phyloP scores from a whole-genome alignment of 805 yeast genomes.

The Cyberlindnera japonica region DNA sequence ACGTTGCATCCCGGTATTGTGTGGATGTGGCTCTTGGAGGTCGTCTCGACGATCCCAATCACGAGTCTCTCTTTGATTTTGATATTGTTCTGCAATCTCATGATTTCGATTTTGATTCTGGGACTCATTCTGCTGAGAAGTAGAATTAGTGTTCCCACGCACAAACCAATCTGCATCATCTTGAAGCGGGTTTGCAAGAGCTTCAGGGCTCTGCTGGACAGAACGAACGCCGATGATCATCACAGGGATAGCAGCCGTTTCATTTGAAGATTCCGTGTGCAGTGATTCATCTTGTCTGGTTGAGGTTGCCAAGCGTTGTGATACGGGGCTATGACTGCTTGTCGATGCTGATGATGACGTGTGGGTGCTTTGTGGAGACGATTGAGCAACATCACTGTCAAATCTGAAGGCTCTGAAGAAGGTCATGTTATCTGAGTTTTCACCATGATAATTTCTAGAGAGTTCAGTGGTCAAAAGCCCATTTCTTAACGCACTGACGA shows the following conservation, averaged over 20 bases:
- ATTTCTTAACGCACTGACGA: slow-evolving; percentile 37
- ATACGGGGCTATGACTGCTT: no score
- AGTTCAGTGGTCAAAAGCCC: slow-evolving; percentile 40
- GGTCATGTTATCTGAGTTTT: slow-evolving; percentile 21
- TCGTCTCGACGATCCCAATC: slow-evolving; percentile 5
- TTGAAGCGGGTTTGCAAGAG: slow-evolving; percentile 8
- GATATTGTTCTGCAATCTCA: no score
- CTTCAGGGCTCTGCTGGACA: slow-evolving; percentile 23
- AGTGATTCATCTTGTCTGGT: background rate
- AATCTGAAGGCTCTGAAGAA: slow-evolving; percentile 44
- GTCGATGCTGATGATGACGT: background rate
- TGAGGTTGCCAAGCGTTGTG: no score
- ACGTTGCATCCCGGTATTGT: slow-evolving; percentile 26
- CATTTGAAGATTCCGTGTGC: background rate
- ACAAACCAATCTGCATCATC: slow-evolving; percentile 18
- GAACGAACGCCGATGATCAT: slow-evolving; percentile 48
- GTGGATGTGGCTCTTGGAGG: slow-evolving; percentile 8
- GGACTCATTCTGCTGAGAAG: background rate
- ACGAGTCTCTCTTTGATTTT: no score
- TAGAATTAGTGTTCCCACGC: slow-evolving; percentile 3
- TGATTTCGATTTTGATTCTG: no score
- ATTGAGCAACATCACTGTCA: slow-evolving; percentile 23
- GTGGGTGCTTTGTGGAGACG: background rate
- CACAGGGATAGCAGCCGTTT: slow-evolving; percentile 37
- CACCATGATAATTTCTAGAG: slow-evolving; percentile 22